Percentiles rank a stretch among this genome's conserved stretches.
phyloP scores from a whole-genome alignment of 2,329 filamentous ascomycete species.

The Penicillium sp. region DNA sequence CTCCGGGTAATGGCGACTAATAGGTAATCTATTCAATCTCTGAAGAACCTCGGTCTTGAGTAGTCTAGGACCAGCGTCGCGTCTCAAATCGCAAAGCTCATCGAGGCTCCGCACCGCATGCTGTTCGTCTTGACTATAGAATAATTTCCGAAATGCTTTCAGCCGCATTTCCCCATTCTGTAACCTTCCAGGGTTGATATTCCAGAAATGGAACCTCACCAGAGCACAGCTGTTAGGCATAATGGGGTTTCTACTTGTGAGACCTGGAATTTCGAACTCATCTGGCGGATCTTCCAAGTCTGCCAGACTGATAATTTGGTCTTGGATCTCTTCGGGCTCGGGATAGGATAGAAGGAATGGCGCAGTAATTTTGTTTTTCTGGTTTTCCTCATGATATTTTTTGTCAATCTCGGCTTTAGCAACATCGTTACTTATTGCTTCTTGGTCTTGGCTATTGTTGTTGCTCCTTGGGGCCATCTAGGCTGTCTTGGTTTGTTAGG shows the following conservation, averaged over 20 bases:
- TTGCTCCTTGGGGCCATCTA: background rate
- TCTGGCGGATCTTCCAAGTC: slow-evolving; percentile 1
- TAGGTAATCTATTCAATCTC: slow-evolving; percentile 14
- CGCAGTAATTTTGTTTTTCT: background rate
- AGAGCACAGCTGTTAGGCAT: background rate
- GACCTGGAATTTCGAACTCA: background rate
- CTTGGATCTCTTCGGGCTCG: background rate
- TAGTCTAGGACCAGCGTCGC: slow-evolving; percentile 27
- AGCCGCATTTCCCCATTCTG: background rate
- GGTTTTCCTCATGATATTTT: background rate
- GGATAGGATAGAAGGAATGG: background rate
- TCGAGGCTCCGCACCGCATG: background rate
- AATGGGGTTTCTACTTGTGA: background rate
- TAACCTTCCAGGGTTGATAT: slow-evolving; percentile 1
- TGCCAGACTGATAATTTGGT: background rate
- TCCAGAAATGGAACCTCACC: slow-evolving; percentile 11
- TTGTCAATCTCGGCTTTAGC: background rate
- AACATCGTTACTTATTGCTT: background rate
- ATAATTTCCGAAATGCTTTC: slow-evolving; percentile 1
- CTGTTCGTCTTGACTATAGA: slow-evolving; percentile 9
- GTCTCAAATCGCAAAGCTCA: slow-evolving; percentile 1
- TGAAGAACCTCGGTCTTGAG: slow-evolving; percentile 18
- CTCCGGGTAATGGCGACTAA: slow-evolving; percentile 23
- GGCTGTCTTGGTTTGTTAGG: background rate
- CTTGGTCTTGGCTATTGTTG: background rate